Evolutionary conservation across 176 grass and related monocot species (phyloP), one percentile per base, ranked within the genome.

Genomic region (Eleusine indica): DNA sequence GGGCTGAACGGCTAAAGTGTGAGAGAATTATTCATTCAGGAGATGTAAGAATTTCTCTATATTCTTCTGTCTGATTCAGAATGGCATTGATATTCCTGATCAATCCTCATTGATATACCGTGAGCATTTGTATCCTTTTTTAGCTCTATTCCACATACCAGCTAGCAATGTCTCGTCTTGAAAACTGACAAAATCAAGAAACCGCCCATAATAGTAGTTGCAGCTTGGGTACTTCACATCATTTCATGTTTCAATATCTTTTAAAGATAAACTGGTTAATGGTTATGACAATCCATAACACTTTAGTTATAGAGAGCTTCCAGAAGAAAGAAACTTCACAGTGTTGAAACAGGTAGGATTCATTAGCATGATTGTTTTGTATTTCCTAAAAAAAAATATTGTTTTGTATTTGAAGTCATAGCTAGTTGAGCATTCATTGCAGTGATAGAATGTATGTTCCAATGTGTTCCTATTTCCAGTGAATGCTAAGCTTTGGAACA

Each of bases 1-100:
- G 92, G 95, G 82, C 82, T 47, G 64, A 82, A 64, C 21, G 62
- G 79, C 77, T 93, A 74, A 91, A 91, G 73, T 98, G 88, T 63
- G 79, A 91, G 39, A 94, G 95, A 80, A 93, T 98, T 28, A 88
- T 93, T 46, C 92, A 98, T 77, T 85, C 84, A 60, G 86, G 82
- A 67, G 90, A 98, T 78, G 95, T 98, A 93, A 91, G 88, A 71
- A 62, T 64, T 18, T 79, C 65, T 84, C 8, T 67, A 7, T 47
- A 49, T 78, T 37, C 38, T 81, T 69, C 11, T 61, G 57, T 71
- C 67, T 51, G 18, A 37, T 42, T 10, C 28, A 63, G 4, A 64
- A 71, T 51, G 7, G 25, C 15, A 5, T 16, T 18, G 43, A 57
- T 18, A 81, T 84, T 68, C 72, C 37, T 68, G n/a, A 68, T 18